These are phyloP conservation scores for Agaricus subrufescens DNA, from an alignment of 768 basidiomycete species.

Conservation along the genomic window DNA sequence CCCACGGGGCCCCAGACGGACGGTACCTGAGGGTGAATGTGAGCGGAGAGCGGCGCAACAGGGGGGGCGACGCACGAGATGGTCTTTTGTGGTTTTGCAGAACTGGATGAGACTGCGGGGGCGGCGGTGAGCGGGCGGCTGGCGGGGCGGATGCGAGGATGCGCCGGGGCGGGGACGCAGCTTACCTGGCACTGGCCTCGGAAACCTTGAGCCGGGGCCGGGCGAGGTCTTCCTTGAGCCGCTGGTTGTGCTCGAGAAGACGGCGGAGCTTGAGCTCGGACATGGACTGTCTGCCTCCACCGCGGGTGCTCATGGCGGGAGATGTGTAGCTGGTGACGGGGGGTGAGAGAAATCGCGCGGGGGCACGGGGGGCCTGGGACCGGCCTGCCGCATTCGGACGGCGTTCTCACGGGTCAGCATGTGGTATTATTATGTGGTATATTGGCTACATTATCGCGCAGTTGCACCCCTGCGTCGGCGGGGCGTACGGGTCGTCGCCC, in stretches of 20 bases:
- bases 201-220: constrained; percentile 87
- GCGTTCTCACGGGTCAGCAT: neutral
- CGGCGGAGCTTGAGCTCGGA: constrained; percentile 95
- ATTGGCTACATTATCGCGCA: constrained; percentile 62
- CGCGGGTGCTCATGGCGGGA: constrained; percentile 49
- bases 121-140: constrained; percentile 9
- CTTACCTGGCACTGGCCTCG: constrained; percentile 86
- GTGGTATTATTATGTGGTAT: neutral
- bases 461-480: constrained; percentile 69
- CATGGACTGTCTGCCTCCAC: constrained; percentile 81
- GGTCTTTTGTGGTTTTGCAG: constrained; percentile 92
- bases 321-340: constrained; percentile 11
- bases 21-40: constrained; percentile 58
- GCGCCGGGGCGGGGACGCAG: constrained; percentile 7
- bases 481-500: constrained; percentile 90
- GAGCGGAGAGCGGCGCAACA: constrained; percentile 1
- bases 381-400: neutral
- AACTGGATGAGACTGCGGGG: constrained; percentile 81
- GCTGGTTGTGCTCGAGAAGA: constrained; percentile 90
- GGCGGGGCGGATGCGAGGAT: neutral
- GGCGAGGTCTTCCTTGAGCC: constrained; percentile 85
- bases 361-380: constrained; percentile 1
- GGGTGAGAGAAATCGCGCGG: constrained; percentile 2
- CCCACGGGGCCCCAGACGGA: constrained; percentile 97
- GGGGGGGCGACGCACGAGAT: constrained; percentile 30